phyloP scores from a whole-genome alignment of 129 eudicot species.

The Helianthus tuberosus region DNA sequence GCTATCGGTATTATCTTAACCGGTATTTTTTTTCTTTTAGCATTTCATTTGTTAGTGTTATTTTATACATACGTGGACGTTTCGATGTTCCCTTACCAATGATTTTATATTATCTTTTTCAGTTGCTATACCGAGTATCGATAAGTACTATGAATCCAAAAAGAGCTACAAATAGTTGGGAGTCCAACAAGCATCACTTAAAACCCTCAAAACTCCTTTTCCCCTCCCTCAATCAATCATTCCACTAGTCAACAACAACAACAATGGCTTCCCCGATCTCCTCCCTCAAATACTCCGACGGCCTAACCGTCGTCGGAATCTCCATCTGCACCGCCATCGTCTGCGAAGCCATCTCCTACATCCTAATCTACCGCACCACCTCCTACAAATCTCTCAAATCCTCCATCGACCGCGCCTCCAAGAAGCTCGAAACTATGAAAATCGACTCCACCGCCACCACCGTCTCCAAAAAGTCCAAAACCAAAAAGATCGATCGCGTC shows the following conservation, averaged over 20 bases:
- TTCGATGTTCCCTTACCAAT: too few species aligned
- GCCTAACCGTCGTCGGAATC: constrained; percentile 73
- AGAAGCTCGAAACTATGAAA: constrained; percentile 94
- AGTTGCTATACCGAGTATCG: too few species aligned
- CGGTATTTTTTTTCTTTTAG: too few species aligned
- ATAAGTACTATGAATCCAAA: too few species aligned
- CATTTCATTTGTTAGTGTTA: too few species aligned
- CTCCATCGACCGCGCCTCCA: constrained; percentile 88
- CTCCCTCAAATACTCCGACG: constrained; percentile 60
- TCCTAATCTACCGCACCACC: constrained; percentile 86
- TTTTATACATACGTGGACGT: too few species aligned
- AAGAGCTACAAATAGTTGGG: neutral
- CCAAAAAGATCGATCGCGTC: constrained; percentile 86
- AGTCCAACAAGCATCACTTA: neutral
- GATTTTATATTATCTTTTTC: too few species aligned
- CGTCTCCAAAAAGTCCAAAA: constrained; percentile 56
- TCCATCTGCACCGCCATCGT: constrained; percentile 76
- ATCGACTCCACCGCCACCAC: constrained; percentile 36
- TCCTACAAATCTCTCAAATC: constrained; percentile 95
- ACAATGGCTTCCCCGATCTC: constrained; percentile 56
- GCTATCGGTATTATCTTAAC: too few species aligned
- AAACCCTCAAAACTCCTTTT: neutral
- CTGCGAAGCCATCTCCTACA: constrained; percentile 89
- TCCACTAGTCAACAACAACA: constrained; percentile 30
- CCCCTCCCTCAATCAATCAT: constrained; percentile 15